Base-by-base conservation (phyloP, 768 basidiomycete species). In the Kwoniella sp. region DNA sequence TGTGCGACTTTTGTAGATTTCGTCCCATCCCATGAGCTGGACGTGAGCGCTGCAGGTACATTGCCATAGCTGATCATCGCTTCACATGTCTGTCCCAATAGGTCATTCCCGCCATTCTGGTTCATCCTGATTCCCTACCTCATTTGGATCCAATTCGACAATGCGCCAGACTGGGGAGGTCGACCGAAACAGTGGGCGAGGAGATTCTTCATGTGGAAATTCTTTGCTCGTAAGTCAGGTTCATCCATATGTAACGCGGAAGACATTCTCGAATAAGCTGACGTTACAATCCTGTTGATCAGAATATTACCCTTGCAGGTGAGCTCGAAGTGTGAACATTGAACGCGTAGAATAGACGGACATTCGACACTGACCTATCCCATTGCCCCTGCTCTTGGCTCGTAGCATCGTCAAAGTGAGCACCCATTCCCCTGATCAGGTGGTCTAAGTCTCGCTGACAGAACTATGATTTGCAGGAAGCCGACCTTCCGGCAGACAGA, bases 51-150 rank as follows among this genome's bases (percentile, higher is more conserved):
- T 34, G 34, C 54, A 25, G 20, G 48, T 25, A 25, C 50, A 61
- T n/a, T n/a, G 38, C 38, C 9, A 41, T 20, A 9, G 47, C 47
- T 23, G 47, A 48, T 48, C 25, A 34, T 15, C 5, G 23, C 20
- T 12, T 15, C 2, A 53, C 9, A 9, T 34, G 17, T 54, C 11
- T 31, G 13, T 23, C 4, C 25, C 17, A 9, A 1, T 76, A 97
- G 95, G 73, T 93, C 95, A 1, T 85, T 91, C 66, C 95, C 94
- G 0, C 85, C 87, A 1, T 81, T 93, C 45, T 99, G 96, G 96
- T 91, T 93, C 0, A 75, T 93, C 31, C 79, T 97, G 38, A 83
- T 86, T 12, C 78, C 86, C 29, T 99, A 99, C 81, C 75, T 88
- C 67, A 75, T 90, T 29, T 99, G 93, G 93, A 84, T 88, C 15